These are phyloP conservation scores for Cystobasidiaceae sp. DNA, from an alignment of 1,284 basidiomycete species.

Conservation along the genomic window DNA sequence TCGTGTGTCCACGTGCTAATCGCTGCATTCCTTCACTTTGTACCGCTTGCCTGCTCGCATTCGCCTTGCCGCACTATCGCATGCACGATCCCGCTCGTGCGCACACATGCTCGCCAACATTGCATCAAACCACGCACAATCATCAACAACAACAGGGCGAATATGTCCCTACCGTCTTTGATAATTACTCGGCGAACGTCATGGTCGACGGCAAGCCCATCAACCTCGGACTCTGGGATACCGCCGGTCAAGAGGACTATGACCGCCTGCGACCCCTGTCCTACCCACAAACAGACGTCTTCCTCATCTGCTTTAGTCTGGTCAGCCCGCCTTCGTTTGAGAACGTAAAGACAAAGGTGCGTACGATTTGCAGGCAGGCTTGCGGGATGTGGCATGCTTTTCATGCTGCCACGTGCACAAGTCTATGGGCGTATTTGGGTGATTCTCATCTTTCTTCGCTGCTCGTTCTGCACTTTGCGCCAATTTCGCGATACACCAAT, in stretches of 20 bases:
- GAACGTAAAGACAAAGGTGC: slow-evolving; percentile 93
- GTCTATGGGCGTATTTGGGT: no score
- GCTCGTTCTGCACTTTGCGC: no score
- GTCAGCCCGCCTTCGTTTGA: slow-evolving; percentile 96
- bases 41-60: no score
- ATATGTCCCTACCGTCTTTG: slow-evolving; percentile 92
- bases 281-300: slow-evolving; percentile 99
- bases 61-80: no score
- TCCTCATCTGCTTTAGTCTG: slow-evolving; percentile 97
- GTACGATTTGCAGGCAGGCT: slow-evolving; percentile 1
- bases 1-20: no score
- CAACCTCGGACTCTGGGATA: slow-evolving; percentile 95
- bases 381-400: no score
- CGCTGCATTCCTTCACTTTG: no score
- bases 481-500: no score
- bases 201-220: slow-evolving; percentile 99
- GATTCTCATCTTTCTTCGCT: not conserved
- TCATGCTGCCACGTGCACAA: no score
- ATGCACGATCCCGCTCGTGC: no score
- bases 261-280: slow-evolving; percentile 95
- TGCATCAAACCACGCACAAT: no score
- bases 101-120: no score
- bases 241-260: slow-evolving; percentile 98
- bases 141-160: slow-evolving; percentile 72
- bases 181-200: slow-evolving; percentile 78